Base-by-base conservation (phyloP, 106 monocot species). In the Agapanthus africanus region DNA sequence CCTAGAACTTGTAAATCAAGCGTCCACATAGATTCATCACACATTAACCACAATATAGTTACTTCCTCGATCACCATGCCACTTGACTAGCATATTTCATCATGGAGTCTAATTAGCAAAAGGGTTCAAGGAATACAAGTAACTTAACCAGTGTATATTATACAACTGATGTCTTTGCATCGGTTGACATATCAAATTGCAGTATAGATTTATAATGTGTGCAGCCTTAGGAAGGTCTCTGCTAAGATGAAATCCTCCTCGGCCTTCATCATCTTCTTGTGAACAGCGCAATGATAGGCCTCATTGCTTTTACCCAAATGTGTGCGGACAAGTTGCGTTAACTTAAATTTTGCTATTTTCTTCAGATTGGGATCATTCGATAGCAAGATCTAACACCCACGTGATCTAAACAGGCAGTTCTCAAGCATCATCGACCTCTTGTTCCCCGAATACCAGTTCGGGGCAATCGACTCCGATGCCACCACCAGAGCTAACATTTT, bases 391-490 rank as follows among this genome's bases (percentile, higher is more conserved):
- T 85, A 41, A 78, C 80, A 79, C 40, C 88, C 88, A n/a, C 93
- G 88, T 2, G 79, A 83, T 13, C 88, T 83, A 76, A 93, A 93
- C 10, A 93, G 85, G 64, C 93, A 93, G 88, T 88, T 93, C 9
- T 81, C 85, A 10, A 93, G 81, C 85, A 93, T 82, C 83, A 93
- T 86, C 0, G 88, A 88, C 54, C 79, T 75, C 40, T 84, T 70
- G 16, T 66, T 76, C 8, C 93, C 93, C 41, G 74, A 54, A 49
- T 93, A 93, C 93, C 93, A 89, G 75, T 84, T 89, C 6, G 86
- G 86, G 10, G 76, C 79, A 23, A 89, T 93, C 44, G 80, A 89
- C 71, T 93, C 93, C 11, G 93, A 89, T 2, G 83, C 75, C 50
- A 93, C 69, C 14, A 93, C 75, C 41, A 89, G 44, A 4, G 83